Base-by-base conservation (phyloP, 2,329 filamentous ascomycete species). In the Cordyceps pruinosa region DNA sequence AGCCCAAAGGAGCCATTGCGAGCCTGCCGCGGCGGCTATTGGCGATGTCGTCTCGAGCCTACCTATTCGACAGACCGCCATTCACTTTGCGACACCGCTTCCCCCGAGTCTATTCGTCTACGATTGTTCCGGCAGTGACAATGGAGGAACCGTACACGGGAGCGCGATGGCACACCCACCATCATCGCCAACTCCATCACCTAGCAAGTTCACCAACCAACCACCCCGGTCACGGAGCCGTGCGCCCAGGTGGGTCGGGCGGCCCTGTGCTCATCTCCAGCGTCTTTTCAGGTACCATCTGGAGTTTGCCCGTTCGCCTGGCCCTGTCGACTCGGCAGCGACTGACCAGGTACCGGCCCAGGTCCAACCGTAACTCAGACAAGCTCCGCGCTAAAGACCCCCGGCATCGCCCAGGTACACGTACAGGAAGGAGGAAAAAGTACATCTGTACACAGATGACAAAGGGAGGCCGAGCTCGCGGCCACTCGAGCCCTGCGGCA, bases 201-300 rank as follows among this genome's bases (percentile, higher is more conserved):
- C 13, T 8, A 39, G 17, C 37, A 21, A n/a, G n/a, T n/a, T n/a
- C n/a, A n/a, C n/a, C n/a, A n/a, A n/a, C n/a, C n/a, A n/a, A n/a
- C n/a, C n/a, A n/a, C n/a, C n/a, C n/a, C n/a, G n/a, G n/a, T 25
- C 19, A 39, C 35, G 5, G 19, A 42, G 10, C 39, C 26, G 37
- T 53, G 37, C 26, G 1, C 37, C 13, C 21, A n/a, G 17, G 51
- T 54, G 51, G 50, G 39, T 15, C 39, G 5, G 13, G 44, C 39
- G 45, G 28, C 28, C 26, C 45, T 23, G 48, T 46, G 41, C 50
- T 53, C 52, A 55, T 55, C 52, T 47, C 42, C 51, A 45, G 37
- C 42, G 41, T 37, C 23, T 55, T 55, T 46, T 35, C 44, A 47
- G 52, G 23, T 47, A 39, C 42, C 52, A 55, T 45, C 35, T 42